Conservation (phyloP, 768 basidiomycete species). For the Serpula lacrymans region DNA sequence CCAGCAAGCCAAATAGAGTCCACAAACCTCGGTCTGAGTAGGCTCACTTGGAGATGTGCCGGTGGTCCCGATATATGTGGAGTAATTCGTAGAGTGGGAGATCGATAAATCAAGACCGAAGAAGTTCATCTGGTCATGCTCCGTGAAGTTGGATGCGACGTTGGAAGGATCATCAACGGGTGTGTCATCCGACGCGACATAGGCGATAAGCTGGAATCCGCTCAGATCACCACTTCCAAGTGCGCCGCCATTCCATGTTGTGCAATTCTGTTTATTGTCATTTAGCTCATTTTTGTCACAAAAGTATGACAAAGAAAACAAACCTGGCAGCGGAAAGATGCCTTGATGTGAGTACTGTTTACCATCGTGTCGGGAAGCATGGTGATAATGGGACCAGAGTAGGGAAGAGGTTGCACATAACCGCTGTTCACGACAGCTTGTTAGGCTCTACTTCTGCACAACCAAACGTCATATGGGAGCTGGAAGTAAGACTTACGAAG, state of each 20-base stretch:
- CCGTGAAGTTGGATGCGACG: slow-evolving; percentile 22
- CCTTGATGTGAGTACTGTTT: slow-evolving; percentile 24
- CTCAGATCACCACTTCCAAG: slow-evolving; percentile 20
- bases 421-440: slow-evolving; percentile 8
- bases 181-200: slow-evolving; percentile 19
- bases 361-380: slow-evolving; percentile 18
- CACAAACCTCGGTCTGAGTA: slow-evolving; percentile 11
- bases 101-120: slow-evolving; percentile 21
- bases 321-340: slow-evolving; percentile 29
- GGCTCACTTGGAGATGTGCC: slow-evolving; percentile 16
- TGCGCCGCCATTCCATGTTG: slow-evolving; percentile 24
- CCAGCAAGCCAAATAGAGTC: too few relatives aligned
- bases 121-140: slow-evolving; percentile 26
- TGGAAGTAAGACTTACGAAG: slow-evolving; percentile 12
- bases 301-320: not conserved
- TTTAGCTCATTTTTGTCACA: not conserved
- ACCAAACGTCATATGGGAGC: not conserved
- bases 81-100: slow-evolving; percentile 19
- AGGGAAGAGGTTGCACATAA: slow-evolving; percentile 19
- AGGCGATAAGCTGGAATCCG: slow-evolving; percentile 21
- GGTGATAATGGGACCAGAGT: slow-evolving; percentile 22
- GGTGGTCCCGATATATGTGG: slow-evolving; percentile 13
- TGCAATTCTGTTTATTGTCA: slow-evolving; percentile 21
- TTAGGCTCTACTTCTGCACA: too few relatives aligned
- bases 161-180: slow-evolving; percentile 18